These are phyloP conservation scores for Ustilago bromivora DNA, from an alignment of 1,284 basidiomycete genomes.

Conservation along the genomic window DNA sequence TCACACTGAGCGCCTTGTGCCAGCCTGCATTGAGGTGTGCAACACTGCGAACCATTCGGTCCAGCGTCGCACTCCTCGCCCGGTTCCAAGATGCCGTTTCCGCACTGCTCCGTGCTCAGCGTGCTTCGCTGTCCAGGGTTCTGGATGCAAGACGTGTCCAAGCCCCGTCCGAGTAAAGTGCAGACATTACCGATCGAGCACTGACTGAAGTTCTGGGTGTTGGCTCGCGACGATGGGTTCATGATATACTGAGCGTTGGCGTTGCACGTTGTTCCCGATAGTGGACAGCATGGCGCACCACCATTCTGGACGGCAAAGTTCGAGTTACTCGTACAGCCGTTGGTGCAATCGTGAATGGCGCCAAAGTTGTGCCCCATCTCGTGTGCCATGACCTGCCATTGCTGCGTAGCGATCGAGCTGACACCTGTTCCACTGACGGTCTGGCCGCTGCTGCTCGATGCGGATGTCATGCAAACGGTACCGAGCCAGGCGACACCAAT, in stretches of 20 bases:
- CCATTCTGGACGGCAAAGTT: slow-evolving; percentile 46
- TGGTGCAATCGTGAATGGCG: slow-evolving; percentile 78
- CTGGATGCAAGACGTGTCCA: slow-evolving; percentile 69
- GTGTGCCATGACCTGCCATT: slow-evolving; percentile 85
- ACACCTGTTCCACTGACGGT: slow-evolving; percentile 85
- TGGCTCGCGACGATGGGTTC: slow-evolving; percentile 52
- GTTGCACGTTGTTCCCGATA: slow-evolving; percentile 76
- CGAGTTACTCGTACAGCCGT: slow-evolving; percentile 75
- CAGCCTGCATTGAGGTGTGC: slow-evolving; percentile 83
- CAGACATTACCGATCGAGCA: slow-evolving; percentile 90
- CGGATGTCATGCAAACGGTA: slow-evolving; percentile 66
- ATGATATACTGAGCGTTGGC: slow-evolving; percentile 71
- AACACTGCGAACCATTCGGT: slow-evolving; percentile 77
- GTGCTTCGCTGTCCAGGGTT: slow-evolving; percentile 52
- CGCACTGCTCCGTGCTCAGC: slow-evolving; percentile 63
- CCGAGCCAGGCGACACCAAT: slow-evolving; percentile 86
- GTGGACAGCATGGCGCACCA: slow-evolving; percentile 78
- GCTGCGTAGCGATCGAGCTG: slow-evolving; percentile 76
- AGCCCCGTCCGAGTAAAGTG: slow-evolving; percentile 63
- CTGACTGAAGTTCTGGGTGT: slow-evolving; percentile 52
- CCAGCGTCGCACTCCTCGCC: slow-evolving; percentile 92
- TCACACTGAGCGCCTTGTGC: slow-evolving; percentile 80
- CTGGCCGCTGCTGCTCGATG: slow-evolving; percentile 73
- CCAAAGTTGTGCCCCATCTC: slow-evolving; percentile 91
- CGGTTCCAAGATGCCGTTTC: slow-evolving; percentile 72